phyloP scores from a whole-genome alignment of 2,329 filamentous ascomycete species.

The Nigrospora osmanthi region DNA sequence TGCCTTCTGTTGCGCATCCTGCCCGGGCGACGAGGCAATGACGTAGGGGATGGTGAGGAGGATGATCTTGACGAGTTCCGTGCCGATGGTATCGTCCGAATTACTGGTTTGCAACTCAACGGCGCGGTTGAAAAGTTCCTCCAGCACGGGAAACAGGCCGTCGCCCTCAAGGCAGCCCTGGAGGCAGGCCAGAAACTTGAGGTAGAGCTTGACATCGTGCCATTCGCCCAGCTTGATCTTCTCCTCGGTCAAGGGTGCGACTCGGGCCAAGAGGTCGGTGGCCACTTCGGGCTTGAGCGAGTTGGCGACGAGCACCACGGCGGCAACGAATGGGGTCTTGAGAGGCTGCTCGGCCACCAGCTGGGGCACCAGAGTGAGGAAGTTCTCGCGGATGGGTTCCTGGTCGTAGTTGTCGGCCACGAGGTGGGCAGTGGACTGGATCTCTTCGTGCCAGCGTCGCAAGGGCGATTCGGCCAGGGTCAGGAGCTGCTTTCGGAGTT shows the following conservation, averaged over 20 bases:
- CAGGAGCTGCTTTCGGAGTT: slow-evolving; percentile 71
- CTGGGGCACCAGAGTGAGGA: slow-evolving; percentile 67
- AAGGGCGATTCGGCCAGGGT: slow-evolving; percentile 76
- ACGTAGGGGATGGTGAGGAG: slow-evolving; percentile 89
- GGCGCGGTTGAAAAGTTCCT: slow-evolving; percentile 87
- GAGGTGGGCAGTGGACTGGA: slow-evolving; percentile 64
- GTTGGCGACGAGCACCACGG: slow-evolving; percentile 74
- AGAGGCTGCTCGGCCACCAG: slow-evolving; percentile 85
- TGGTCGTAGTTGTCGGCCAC: slow-evolving; percentile 83
- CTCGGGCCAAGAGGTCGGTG: slow-evolving; percentile 58
- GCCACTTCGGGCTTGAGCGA: slow-evolving; percentile 68
- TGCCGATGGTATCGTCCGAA: slow-evolving; percentile 74
- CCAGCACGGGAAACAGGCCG: slow-evolving; percentile 75
- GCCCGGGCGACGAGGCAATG: slow-evolving; percentile 63
- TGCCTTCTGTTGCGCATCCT: slow-evolving; percentile 62
- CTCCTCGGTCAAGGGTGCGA: slow-evolving; percentile 54
- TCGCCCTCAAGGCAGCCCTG: slow-evolving; percentile 75
- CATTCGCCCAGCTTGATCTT: slow-evolving; percentile 69
- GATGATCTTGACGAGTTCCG: slow-evolving; percentile 95
- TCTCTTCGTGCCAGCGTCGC: slow-evolving; percentile 71
- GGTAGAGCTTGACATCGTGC: slow-evolving; percentile 82
- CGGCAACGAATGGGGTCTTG: slow-evolving; percentile 93
- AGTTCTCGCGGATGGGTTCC: slow-evolving; percentile 64
- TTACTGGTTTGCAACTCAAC: slow-evolving; percentile 88
- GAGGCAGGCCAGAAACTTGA: slow-evolving; percentile 84